Percentiles rank a stretch among this genome's conserved stretches.
Conservation (phyloP, 768 basidiomycete species). For the Pisolithus albus region DNA sequence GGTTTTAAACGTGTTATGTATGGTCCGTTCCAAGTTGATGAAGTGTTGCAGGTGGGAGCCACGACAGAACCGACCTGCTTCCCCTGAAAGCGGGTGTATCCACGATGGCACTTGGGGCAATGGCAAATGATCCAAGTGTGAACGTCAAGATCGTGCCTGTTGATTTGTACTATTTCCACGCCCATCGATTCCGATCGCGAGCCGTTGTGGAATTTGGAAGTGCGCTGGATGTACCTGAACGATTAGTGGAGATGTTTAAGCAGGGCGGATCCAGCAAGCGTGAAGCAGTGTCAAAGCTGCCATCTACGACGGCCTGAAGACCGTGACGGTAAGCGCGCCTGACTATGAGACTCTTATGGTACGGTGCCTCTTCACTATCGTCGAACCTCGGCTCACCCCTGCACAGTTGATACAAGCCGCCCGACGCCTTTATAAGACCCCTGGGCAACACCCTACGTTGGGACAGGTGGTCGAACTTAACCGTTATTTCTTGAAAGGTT, state of each 20-base stretch:
- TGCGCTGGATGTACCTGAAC: slow-evolving; percentile 79
- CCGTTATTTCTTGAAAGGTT: slow-evolving; percentile 87
- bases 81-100: slow-evolving; percentile 97
- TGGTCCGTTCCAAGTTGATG: background rate
- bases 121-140: slow-evolving; percentile 82
- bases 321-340: slow-evolving; percentile 90
- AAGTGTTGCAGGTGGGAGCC: slow-evolving; percentile 75
- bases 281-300: slow-evolving; percentile 81
- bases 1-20: slow-evolving; percentile 40
- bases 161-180: slow-evolving; percentile 67
- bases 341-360: slow-evolving; percentile 99
- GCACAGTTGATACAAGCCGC: slow-evolving; percentile 89
- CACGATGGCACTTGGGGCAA: slow-evolving; percentile 96
- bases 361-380: slow-evolving; percentile 16
- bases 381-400: slow-evolving; percentile 2
- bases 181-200: slow-evolving; percentile 86
- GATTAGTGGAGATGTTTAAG: slow-evolving; percentile 85
- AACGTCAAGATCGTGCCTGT: slow-evolving; percentile 91
- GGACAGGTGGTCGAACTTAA: slow-evolving; percentile 96
- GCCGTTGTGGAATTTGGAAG: slow-evolving; percentile 96
- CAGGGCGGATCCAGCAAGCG: slow-evolving; percentile 82
- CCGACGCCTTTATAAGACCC: slow-evolving; percentile 87
- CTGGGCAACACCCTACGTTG: slow-evolving; percentile 87
- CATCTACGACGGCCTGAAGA: slow-evolving; percentile 89
- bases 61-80: slow-evolving; percentile 93